Conservation (phyloP, 140 eudicot species). For the Flaveria floridana region DNA sequence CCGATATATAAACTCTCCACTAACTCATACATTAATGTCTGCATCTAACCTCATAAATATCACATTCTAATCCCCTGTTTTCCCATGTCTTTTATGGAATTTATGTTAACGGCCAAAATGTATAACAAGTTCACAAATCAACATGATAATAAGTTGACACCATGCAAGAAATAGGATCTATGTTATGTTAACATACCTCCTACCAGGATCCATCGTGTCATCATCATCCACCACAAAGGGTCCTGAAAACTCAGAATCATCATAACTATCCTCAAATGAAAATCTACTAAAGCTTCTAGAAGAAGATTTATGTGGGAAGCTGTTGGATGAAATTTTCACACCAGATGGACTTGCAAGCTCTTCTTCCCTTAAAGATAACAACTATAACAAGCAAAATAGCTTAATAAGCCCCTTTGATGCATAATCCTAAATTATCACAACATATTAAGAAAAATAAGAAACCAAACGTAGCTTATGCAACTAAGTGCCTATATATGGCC, state of each 20-base stretch:
- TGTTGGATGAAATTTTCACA: conserved; percentile 52
- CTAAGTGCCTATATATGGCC: not conserved
- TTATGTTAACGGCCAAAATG: not conserved
- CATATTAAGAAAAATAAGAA: not conserved
- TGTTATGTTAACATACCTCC: conserved; percentile 54
- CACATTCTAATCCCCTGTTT: not conserved
- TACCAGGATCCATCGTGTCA: conserved; percentile 59
- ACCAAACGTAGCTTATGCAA: not conserved
- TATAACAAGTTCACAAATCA: conserved; percentile 23
- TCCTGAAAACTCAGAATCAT: conserved; percentile 77
- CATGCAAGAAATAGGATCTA: conserved; percentile 12
- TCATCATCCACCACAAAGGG: conserved; percentile 90
- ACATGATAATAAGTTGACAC: not conserved
- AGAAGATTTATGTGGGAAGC: conserved; percentile 60
- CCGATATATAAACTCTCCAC: not conserved
- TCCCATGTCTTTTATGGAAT: not conserved
- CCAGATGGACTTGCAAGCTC: conserved; percentile 50
- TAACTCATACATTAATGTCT: not conserved
- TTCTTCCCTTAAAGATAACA: conserved; percentile 50
- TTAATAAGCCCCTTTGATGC: conserved; percentile 12
- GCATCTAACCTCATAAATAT: not conserved
- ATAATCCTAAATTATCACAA: not conserved
- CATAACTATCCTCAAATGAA: conserved; percentile 72
- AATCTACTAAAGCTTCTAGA: conserved; percentile 75
- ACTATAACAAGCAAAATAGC: conserved; percentile 37